Evolutionary conservation across 2,329 filamentous ascomycete genomes (phyloP), one percentile per base, ranked within the genome.

Genomic region (Incumbomyces delicatus): DNA sequence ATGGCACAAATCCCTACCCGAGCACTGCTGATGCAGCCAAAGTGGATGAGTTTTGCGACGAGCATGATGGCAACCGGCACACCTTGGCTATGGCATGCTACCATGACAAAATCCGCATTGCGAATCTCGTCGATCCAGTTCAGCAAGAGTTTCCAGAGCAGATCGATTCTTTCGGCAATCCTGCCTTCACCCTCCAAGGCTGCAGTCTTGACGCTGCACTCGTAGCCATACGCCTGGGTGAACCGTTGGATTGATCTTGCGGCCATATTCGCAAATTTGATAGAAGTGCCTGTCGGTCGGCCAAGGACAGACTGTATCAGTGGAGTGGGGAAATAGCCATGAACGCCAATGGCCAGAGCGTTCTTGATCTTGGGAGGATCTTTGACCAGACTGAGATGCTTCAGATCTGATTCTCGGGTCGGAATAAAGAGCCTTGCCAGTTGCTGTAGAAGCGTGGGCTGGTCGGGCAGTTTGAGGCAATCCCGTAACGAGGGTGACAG

Each of bases 1-100:
- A 83, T 83, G 57, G 73, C 89, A 60, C 92, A 95, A 10, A 98
- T 76, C 2, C 90, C 89, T 38, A 98, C 82, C 44, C 81, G 81
- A 5, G 84, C 77, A 30, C 30, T 47, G 12, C 80, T 81, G 27
- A 96, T 76, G 54, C 92, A 86, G 1, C 89, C 89, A 49, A 95
- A 81, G 44, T 92, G 84, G 45, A 98, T 89, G 35, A 98, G 73
- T 64, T 95, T 95, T 4, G 89, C 87, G 4, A 96, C 74, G 2
- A 98, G 73, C 81, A 95, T 95, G 50, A 95, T 77, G 5, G 85
- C 83, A 1, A 98, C 92, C 0, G 92, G 92, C 0, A 96, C 92
- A 17, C 92, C 92, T 64, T 98, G 92, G 2, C 87, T 94, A 63
- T 98, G 92, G 50, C 88, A 95, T 2, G 87, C 87, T n/a, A 98